Evolutionary conservation across 805 yeast genomes (phyloP).

Genomic region (Starmerella gropengiesseri): DNA sequence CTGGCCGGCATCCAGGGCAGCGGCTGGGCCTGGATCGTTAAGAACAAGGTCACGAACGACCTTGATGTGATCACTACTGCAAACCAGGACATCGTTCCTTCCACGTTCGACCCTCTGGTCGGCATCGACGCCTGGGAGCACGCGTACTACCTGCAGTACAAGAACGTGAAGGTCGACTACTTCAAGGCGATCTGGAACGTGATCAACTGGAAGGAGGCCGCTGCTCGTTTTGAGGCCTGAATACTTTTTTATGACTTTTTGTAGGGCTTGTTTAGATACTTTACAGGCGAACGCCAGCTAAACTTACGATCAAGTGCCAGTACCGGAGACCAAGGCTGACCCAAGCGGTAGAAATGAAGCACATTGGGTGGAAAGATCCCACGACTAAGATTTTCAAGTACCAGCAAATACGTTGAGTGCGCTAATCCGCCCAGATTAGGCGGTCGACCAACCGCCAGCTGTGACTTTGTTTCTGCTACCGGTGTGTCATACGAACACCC

Average conservation of each 20-base stretch:
- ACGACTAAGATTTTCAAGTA: too few species aligned
- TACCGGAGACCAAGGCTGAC: too few species aligned
- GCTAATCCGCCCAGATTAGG: too few species aligned
- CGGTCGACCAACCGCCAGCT: too few species aligned
- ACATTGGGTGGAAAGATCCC: too few species aligned
- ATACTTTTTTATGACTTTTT: slow-evolving; percentile 3
- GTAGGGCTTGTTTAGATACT: neutral
- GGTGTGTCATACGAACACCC: too few species aligned
- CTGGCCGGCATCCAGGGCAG: slow-evolving; percentile 88
- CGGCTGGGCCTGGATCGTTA: slow-evolving; percentile 89
- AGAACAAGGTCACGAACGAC: slow-evolving; percentile 58
- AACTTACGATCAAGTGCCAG: too few species aligned
- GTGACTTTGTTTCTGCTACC: too few species aligned
- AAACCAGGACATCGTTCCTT: slow-evolving; percentile 79
- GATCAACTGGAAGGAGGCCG: slow-evolving; percentile 87
- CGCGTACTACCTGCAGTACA: slow-evolving; percentile 87
- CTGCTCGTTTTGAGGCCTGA: slow-evolving; percentile 37
- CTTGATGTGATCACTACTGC: slow-evolving; percentile 70
- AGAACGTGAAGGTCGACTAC: slow-evolving; percentile 83
- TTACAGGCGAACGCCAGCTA: neutral
- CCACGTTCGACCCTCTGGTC: slow-evolving; percentile 58
- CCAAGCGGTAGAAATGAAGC: too few species aligned
- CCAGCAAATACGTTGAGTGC: too few species aligned
- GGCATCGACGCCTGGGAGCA: slow-evolving; percentile 97
- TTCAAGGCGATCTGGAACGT: slow-evolving; percentile 93